Evolutionary conservation across 306 rosid genomes (phyloP).

Genomic region (Macrotyloma uniflorum): DNA sequence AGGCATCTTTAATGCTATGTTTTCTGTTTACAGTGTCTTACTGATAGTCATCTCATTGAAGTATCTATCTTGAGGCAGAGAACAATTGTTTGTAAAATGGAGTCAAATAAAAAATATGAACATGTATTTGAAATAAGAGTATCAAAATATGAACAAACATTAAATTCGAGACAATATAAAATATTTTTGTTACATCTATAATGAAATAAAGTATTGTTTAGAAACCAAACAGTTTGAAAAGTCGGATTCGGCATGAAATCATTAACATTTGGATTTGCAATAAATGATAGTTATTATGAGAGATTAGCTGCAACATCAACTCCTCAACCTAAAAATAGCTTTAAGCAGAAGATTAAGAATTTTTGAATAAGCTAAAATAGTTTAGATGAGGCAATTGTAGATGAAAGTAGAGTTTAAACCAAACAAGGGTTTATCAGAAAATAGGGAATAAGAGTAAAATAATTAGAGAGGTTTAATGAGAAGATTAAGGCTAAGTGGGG

Average conservation of each 20-base stretch:
- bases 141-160: too few species aligned
- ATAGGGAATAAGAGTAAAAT: not conserved
- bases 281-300: constrained; percentile 26
- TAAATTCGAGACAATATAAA: too few species aligned
- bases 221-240: constrained; percentile 12
- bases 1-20: too few species aligned
- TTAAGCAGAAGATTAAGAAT: constrained; percentile 33
- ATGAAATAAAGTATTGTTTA: too few species aligned
- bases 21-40: too few species aligned
- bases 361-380: too few species aligned
- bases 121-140: too few species aligned
- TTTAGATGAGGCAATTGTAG: not conserved
- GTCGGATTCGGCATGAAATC: constrained; percentile 16
- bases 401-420: not conserved
- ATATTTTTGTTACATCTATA: too few species aligned
- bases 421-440: not conserved
- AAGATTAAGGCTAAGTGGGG: constrained; percentile 33
- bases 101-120: too few species aligned
- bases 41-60: too few species aligned
- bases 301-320: constrained; percentile 31
- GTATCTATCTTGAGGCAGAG: too few species aligned
- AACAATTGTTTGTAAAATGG: too few species aligned
- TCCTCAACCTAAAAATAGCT: constrained; percentile 25
- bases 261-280: constrained; percentile 35
- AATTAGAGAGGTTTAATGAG: constrained; percentile 33